Conservation (phyloP, 2,329 filamentous ascomycete species). For the Microdochium paspali region DNA sequence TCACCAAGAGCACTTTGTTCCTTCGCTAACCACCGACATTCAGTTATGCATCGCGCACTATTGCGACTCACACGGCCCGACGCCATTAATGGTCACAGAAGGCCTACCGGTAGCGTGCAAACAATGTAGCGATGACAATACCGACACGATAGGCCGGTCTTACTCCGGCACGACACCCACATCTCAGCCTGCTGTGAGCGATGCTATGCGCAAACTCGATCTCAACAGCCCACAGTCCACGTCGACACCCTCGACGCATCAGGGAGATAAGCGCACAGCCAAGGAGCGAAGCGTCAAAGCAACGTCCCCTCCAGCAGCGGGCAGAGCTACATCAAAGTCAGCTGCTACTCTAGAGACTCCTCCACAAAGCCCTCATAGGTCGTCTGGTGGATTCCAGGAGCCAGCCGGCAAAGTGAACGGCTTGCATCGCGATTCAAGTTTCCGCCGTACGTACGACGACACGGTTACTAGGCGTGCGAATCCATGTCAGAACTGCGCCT, state of each 20-base stretch:
- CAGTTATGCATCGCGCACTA: slow-evolving; percentile 64
- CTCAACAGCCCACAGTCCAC: slow-evolving; percentile 30
- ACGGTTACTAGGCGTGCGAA: slow-evolving; percentile 54
- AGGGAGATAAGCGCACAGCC: slow-evolving; percentile 32
- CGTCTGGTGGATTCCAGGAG: slow-evolving; percentile 19
- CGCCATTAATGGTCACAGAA: slow-evolving; percentile 61
- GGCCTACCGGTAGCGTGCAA: slow-evolving; percentile 52
- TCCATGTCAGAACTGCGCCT: slow-evolving; percentile 59
- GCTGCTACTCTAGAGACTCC: slow-evolving; percentile 44
- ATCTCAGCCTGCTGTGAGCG: slow-evolving; percentile 29
- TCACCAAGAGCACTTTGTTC: slow-evolving; percentile 2
- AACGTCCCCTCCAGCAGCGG: slow-evolving; percentile 12
- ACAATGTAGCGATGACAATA: slow-evolving; percentile 42
- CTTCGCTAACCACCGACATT: slow-evolving; percentile 30
- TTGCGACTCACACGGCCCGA: slow-evolving; percentile 61
- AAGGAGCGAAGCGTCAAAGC: slow-evolving; percentile 23
- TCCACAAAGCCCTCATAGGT: slow-evolving; percentile 42
- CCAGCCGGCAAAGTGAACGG: slow-evolving; percentile 8
- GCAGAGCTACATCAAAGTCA: slow-evolving; percentile 13
- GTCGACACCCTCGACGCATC: slow-evolving; percentile 32
- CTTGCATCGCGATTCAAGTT: slow-evolving; percentile 46
- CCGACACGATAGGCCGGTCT: slow-evolving; percentile 26
- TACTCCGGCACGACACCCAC: slow-evolving; percentile 27
- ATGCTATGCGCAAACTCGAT: slow-evolving; percentile 38
- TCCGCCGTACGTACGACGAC: slow-evolving; percentile 54